Conservation (phyloP, 139 green algal genomes). For the Helicosporidium sp. region DNA sequence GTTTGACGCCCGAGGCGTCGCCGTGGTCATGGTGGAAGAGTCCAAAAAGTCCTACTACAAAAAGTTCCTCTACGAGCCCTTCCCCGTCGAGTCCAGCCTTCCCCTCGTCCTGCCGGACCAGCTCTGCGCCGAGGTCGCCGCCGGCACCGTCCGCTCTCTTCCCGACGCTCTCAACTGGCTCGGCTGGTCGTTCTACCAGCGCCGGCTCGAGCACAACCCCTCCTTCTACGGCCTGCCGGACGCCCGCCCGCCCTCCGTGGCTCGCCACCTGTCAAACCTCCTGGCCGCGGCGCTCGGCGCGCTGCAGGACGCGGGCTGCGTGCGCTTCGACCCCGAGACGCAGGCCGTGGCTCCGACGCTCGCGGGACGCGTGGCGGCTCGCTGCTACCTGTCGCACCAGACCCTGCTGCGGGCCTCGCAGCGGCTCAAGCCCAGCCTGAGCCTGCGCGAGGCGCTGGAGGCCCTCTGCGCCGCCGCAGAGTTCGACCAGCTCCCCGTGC, state of each 20-base stretch:
- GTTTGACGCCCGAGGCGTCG: conserved; percentile 38
- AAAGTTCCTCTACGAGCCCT: conserved; percentile 96
- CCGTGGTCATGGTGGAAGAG: conserved; percentile 93
- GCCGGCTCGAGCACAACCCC: conserved; percentile 62
- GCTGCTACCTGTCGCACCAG: too few relatives aligned
- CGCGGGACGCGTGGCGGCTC: too few relatives aligned
- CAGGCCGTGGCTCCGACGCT: too few relatives aligned
- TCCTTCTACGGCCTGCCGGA: conserved; percentile 78
- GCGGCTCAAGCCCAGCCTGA: too few relatives aligned
- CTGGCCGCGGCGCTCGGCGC: conserved; percentile 31
- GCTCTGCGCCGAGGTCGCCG: conserved; percentile 86
- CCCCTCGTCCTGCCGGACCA: conserved; percentile 72
- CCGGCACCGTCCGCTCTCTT: too few relatives aligned
- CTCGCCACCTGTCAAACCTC: conserved; percentile 51
- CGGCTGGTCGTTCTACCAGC: conserved; percentile 89
- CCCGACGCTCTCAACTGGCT: conserved; percentile 88
- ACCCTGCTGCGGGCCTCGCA: too few relatives aligned
- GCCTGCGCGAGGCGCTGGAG: conserved; percentile 14
- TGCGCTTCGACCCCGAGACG: too few relatives aligned
- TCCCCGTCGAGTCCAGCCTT: conserved; percentile 84
- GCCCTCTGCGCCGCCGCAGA: conserved; percentile 63
- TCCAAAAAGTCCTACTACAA: conserved; percentile 99
- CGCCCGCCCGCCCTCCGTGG: conserved; percentile 36
- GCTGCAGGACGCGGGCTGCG: conserved; percentile 59
- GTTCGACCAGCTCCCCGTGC: conserved; percentile 89